Evolutionary conservation across 179 eudicot species (phyloP).

Genomic region (Actinidia chinensis): DNA sequence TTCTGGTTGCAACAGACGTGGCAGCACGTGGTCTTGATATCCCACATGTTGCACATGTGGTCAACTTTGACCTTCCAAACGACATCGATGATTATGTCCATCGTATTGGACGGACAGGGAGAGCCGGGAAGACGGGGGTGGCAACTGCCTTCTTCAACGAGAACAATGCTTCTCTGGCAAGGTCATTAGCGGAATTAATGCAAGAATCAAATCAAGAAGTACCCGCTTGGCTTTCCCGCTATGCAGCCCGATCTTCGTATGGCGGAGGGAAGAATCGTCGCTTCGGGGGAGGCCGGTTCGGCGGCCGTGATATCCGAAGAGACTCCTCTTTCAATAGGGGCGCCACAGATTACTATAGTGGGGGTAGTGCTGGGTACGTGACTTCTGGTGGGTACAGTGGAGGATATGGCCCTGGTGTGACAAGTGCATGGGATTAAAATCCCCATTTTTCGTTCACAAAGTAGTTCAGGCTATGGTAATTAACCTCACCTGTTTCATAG

Average conservation of each 20-base stretch:
- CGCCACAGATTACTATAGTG: constrained; percentile 62
- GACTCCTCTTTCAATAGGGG: constrained; percentile 55
- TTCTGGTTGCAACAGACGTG: constrained; percentile 95
- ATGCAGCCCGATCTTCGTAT: constrained; percentile 61
- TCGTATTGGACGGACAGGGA: constrained; percentile 93
- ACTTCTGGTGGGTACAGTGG: constrained; percentile 30
- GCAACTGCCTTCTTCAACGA: constrained; percentile 97
- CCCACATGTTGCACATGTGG: constrained; percentile 92
- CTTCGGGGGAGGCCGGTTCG: constrained; percentile 78
- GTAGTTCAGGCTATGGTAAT: not conserved
- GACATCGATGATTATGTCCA: constrained; percentile 96
- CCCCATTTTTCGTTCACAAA: not conserved
- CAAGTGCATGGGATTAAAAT: constrained; percentile 51
- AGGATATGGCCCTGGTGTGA: constrained; percentile 35
- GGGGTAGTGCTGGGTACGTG: constrained; percentile 20
- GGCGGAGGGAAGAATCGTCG: constrained; percentile 59
- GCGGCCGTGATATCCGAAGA: constrained; percentile 88
- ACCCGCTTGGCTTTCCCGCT: constrained; percentile 90
- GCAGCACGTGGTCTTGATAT: constrained; percentile 99
- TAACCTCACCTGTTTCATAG: not conserved
- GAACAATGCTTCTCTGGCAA: constrained; percentile 68
- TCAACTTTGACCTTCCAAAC: constrained; percentile 93
- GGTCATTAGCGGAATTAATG: constrained; percentile 81
- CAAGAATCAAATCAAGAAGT: constrained; percentile 94
- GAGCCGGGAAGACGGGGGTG: constrained; percentile 90